Conservation (phyloP, 164 flowering plant species). For the Vitis amurensis region DNA sequence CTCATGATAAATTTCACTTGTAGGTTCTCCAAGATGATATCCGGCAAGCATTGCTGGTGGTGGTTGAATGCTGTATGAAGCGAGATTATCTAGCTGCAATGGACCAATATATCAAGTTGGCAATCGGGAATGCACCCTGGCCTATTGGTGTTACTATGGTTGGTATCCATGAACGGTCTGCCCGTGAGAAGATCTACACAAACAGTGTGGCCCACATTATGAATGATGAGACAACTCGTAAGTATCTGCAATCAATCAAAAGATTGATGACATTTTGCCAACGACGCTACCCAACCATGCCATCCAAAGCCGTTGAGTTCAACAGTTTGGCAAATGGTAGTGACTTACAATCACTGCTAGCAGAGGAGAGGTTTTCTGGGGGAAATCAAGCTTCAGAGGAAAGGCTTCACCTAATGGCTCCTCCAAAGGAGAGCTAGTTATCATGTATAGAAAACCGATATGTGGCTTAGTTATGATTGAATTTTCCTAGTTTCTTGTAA, state of each 20-base stretch:
- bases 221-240: conserved; percentile 99
- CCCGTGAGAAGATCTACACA: conserved; percentile 97
- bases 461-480: not conserved
- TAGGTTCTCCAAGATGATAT: conserved; percentile 94
- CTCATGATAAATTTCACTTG: not conserved
- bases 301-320: conserved; percentile 96
- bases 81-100: conserved; percentile 94
- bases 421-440: conserved; percentile 33
- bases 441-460: not conserved
- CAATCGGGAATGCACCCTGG: conserved; percentile 99
- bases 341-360: conserved; percentile 79
- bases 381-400: conserved; percentile 49
- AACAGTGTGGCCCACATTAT: conserved; percentile 98
- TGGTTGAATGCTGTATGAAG: conserved; percentile 82
- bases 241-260: conserved; percentile 91
- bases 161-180: conserved; percentile 99
- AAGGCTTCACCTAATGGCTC: conserved; percentile 63
- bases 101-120: conserved; percentile 92
- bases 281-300: conserved; percentile 87
- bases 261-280: conserved; percentile 94
- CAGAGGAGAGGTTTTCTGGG: conserved; percentile 48
- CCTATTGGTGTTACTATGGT: conserved; percentile 99
- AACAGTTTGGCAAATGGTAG: conserved; percentile 98
- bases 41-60: conserved; percentile 65
- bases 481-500: not conserved